A percentile compares a stretch with the other conserved stretches of the same genome.
These are phyloP conservation scores for Leptodermis oblonga DNA, from an alignment of 257 asterid genomes.

Conservation along the genomic window DNA sequence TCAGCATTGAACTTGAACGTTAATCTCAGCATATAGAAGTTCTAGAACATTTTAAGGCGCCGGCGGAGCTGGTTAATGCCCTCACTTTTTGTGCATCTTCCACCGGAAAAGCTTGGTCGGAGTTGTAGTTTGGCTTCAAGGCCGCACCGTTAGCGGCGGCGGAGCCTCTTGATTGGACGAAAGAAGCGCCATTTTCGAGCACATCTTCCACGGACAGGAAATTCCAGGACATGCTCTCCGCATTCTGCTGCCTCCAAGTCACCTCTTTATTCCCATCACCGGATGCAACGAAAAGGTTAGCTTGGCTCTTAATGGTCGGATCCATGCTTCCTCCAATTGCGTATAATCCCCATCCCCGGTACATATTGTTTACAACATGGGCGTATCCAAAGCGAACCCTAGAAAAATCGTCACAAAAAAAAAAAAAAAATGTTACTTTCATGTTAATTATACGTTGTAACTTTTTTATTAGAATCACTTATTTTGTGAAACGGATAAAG, in stretches of 20 bases:
- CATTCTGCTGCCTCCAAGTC: conserved; percentile 45
- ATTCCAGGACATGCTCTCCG: conserved; percentile 19
- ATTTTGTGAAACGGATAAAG: too few relatives aligned
- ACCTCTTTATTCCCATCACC: conserved; percentile 61
- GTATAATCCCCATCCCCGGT: conserved; percentile 74
- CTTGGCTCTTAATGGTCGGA: conserved; percentile 79
- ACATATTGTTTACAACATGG: conserved; percentile 75
- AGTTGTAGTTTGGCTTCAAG: conserved; percentile 48
- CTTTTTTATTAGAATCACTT: too few relatives aligned
- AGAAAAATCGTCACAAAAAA: too few relatives aligned
- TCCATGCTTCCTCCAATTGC: conserved; percentile 90
- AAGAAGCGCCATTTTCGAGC: conserved; percentile 61
- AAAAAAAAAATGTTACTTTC: too few relatives aligned
- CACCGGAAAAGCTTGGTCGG: conserved; percentile 55
- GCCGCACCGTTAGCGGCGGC: conserved; percentile 20
- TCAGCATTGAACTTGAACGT: too few relatives aligned
- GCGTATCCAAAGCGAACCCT: conserved; percentile 81
- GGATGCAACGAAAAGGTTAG: conserved; percentile 75
- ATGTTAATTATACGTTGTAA: too few relatives aligned
- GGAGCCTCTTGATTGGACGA: conserved; percentile 16
- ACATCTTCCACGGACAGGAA: conserved; percentile 58
- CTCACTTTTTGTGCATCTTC: conserved; percentile 46
- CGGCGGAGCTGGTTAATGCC: conserved; percentile 56
- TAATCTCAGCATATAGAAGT: conserved; percentile 35
- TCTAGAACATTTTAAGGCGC: conserved; percentile 54